phyloP scores from a whole-genome alignment of 2,329 filamentous ascomycete species.

The Talaromyces funiculosus region DNA sequence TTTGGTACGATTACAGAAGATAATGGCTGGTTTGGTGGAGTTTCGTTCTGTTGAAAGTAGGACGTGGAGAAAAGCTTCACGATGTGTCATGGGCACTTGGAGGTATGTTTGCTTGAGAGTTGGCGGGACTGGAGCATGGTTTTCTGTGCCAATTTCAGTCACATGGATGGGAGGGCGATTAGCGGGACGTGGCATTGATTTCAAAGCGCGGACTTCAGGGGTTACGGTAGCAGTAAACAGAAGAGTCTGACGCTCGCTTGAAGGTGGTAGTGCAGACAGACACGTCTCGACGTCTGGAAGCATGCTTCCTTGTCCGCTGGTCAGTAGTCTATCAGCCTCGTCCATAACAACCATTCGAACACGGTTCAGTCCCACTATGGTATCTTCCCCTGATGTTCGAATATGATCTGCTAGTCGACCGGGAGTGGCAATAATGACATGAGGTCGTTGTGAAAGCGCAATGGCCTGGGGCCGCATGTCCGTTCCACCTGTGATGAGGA shows the following conservation, averaged over 20 bases:
- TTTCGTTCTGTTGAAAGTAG: constrained; percentile 77
- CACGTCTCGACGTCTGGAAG: constrained; percentile 90
- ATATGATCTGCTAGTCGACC: constrained; percentile 92
- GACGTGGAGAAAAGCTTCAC: constrained; percentile 89
- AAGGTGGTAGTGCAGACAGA: constrained; percentile 71
- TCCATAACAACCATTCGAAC: constrained; percentile 86
- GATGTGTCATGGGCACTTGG: constrained; percentile 82
- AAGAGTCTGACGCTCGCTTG: constrained; percentile 77
- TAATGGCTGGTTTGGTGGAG: constrained; percentile 69
- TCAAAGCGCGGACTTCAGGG: constrained; percentile 80
- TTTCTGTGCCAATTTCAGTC: constrained; percentile 70
- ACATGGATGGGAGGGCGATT: constrained; percentile 75
- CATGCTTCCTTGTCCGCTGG: constrained; percentile 74
- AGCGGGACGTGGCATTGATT: constrained; percentile 64
- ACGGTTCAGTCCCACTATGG: constrained; percentile 70
- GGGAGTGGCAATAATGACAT: constrained; percentile 90
- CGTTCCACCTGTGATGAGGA: constrained; percentile 84
- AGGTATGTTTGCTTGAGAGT: constrained; percentile 81
- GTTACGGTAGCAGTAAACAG: constrained; percentile 96
- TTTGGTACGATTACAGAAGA: constrained; percentile 88
- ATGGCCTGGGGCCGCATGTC: constrained; percentile 92
- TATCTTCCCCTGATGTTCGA: constrained; percentile 83
- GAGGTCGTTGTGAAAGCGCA: constrained; percentile 71
- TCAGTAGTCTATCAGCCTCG: constrained; percentile 85
- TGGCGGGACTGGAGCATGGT: constrained; percentile 68